Evolutionary conservation across 805 yeast species (phyloP).

Genomic region (Saccharomycopsis olivae): DNA sequence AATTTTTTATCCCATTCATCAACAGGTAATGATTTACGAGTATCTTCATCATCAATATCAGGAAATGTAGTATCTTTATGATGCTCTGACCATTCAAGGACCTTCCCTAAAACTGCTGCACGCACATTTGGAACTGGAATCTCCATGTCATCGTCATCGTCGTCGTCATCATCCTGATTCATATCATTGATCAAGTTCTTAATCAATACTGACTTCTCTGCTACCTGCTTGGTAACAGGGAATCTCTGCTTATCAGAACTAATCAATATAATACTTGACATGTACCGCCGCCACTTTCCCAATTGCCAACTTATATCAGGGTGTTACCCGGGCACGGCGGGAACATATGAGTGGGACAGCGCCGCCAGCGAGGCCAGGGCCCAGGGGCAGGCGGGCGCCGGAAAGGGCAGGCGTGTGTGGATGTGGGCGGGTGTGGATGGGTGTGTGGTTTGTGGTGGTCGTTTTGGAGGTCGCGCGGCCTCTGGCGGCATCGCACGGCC

Average conservation of each 20-base stretch:
- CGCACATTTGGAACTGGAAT: slow-evolving; percentile 89
- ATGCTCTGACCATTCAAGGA: slow-evolving; percentile 94
- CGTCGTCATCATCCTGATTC: slow-evolving; percentile 48
- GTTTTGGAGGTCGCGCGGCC: too few species aligned
- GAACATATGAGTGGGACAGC: too few species aligned
- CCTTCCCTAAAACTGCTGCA: slow-evolving; percentile 77
- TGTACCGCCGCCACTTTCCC: too few species aligned
- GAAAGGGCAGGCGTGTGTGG: too few species aligned
- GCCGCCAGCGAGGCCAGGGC: too few species aligned
- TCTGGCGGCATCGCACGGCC: too few species aligned
- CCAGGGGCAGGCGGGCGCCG: too few species aligned
- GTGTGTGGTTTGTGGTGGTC: too few species aligned
- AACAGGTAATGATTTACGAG: slow-evolving; percentile 81
- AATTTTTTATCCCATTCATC: slow-evolving; percentile 95
- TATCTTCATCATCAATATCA: slow-evolving; percentile 75
- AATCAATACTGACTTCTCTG: slow-evolving; percentile 75
- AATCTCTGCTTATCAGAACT: slow-evolving; percentile 78
- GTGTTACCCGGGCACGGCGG: too few species aligned
- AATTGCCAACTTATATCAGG: too few species aligned
- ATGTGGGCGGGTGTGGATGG: too few species aligned
- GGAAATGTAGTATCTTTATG: slow-evolving; percentile 74
- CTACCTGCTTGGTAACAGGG: slow-evolving; percentile 69
- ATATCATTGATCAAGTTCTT: slow-evolving; percentile 80
- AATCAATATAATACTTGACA: slow-evolving; percentile 43
- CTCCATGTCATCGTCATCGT: slow-evolving; percentile 53